Percentiles rank a stretch among this genome's conserved stretches.
Conservation (phyloP, 192 early-diverging fungal genomes). For the Umbelopsis vinacea region DNA sequence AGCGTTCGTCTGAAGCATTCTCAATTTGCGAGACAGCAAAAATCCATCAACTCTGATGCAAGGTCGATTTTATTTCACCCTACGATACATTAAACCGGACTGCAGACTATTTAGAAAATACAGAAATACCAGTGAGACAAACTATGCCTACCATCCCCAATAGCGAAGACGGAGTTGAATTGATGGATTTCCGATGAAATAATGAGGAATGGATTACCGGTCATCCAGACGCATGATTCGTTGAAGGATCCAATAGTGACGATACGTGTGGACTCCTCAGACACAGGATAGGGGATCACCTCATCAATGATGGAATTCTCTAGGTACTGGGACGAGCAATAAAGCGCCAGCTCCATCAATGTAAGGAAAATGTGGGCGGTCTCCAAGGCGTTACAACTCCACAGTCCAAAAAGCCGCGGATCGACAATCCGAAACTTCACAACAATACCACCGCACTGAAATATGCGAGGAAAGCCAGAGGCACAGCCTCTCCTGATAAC, state of each 20-base stretch:
- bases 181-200: no score
- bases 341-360: conserved; percentile 17
- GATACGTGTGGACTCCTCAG: conserved; percentile 24
- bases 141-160: no score
- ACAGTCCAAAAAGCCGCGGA: not conserved
- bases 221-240: not conserved
- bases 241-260: not conserved
- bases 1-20: no score
- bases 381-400: not conserved
- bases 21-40: no score
- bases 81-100: no score
- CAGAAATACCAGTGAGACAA: no score
- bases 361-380: conserved; percentile 2
- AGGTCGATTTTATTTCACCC: no score
- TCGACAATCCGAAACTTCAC: not conserved
- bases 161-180: no score
- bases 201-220: conserved; percentile 27
- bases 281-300: conserved; percentile 28
- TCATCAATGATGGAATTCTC: not conserved
- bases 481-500: conserved; percentile 11
- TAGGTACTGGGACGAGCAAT: conserved; percentile 16
- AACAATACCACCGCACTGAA: conserved; percentile 24
- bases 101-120: no score
- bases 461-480: conserved; percentile 19
- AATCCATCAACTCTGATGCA: no score